phyloP scores from a whole-genome alignment of 2,329 filamentous ascomycete genomes.

The Emericellopsis atlantica region DNA sequence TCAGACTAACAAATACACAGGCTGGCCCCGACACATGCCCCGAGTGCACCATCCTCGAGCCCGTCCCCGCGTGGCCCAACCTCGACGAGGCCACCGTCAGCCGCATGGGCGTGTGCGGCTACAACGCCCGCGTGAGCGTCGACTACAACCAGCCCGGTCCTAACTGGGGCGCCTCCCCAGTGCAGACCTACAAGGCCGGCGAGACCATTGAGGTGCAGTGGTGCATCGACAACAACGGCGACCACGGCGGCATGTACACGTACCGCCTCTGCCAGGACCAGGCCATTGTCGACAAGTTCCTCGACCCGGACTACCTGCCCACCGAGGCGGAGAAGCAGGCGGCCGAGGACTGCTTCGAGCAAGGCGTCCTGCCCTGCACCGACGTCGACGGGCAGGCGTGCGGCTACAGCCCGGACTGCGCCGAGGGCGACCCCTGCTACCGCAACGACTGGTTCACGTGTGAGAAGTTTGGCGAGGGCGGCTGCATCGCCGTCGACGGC shows the following conservation, averaged over 20 bases:
- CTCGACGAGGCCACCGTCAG: constrained; percentile 29
- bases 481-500: constrained; percentile 32
- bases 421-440: constrained; percentile 23
- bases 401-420: constrained; percentile 33
- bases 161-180: constrained; percentile 28
- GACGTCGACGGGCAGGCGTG: constrained; percentile 36
- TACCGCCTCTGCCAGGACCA: constrained; percentile 42
- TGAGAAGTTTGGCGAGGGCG: constrained; percentile 25
- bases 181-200: constrained; percentile 30
- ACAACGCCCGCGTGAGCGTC: constrained; percentile 36
- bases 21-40: constrained; percentile 36
- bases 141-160: constrained; percentile 36
- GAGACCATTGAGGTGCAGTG: constrained; percentile 36
- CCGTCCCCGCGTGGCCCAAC: constrained; percentile 35
- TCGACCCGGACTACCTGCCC: constrained; percentile 31
- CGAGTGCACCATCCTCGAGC: constrained; percentile 41
- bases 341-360: constrained; percentile 38
- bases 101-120: constrained; percentile 37
- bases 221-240: constrained; percentile 43
- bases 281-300: constrained; percentile 33
- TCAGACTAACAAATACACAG: constrained; percentile 11
- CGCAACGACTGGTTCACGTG: constrained; percentile 44
- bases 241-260: constrained; percentile 43
- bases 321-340: constrained; percentile 38
- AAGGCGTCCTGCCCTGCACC: constrained; percentile 31